Percentiles rank a stretch among this genome's conserved stretches.
Conservation (phyloP, 306 rosid species). For the Prunus persica region DNA sequence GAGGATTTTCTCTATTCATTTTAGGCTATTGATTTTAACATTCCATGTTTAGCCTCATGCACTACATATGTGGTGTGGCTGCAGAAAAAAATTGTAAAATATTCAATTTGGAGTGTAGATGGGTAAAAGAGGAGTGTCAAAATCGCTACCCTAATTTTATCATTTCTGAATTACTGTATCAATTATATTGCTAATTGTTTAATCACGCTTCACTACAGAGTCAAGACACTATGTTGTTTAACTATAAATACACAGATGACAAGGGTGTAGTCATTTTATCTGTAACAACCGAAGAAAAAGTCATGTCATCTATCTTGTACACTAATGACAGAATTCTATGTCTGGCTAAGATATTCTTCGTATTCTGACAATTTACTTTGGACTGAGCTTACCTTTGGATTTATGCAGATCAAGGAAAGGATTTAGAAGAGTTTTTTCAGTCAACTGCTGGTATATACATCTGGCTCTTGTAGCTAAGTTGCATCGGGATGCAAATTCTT, state of each 20-base stretch:
- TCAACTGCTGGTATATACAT: slow-evolving; percentile 70
- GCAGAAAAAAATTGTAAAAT: no score
- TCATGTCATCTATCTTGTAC: neutral
- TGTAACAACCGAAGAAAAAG: neutral
- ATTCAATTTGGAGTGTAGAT: no score
- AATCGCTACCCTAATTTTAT: neutral
- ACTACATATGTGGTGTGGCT: no score
- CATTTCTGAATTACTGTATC: neutral
- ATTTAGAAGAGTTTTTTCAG: slow-evolving; percentile 79
- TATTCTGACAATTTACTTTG: slow-evolving; percentile 17
- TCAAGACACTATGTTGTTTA: neutral
- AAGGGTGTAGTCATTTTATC: neutral
- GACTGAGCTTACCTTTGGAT: slow-evolving; percentile 12
- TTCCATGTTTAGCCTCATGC: no score
- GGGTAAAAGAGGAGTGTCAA: no score
- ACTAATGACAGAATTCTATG: neutral
- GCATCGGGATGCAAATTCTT: neutral
- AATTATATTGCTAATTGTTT: neutral
- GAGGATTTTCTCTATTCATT: slow-evolving; percentile 17
- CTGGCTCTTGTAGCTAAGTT: neutral
- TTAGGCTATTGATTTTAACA: neutral
- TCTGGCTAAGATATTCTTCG: neutral
- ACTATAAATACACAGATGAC: neutral
- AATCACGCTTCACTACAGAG: neutral
- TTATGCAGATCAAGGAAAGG: slow-evolving; percentile 70